Base-by-base conservation (phyloP, 345 rosid species). In the Rhodamnia rubescens region DNA sequence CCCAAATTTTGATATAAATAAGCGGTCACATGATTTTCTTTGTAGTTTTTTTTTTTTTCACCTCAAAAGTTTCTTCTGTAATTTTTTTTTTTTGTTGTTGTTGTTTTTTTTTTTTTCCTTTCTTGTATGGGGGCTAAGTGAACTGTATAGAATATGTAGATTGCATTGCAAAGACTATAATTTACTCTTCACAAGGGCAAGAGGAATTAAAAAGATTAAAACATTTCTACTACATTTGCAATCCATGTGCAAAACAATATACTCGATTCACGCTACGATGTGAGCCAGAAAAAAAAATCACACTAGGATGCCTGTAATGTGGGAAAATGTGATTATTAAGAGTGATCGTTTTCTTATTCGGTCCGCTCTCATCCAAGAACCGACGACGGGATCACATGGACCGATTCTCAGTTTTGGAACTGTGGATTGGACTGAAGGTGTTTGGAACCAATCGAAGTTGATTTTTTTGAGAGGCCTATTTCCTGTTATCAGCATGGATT, bases 231-330 rank as follows among this genome's bases (percentile, higher is more conserved):
- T 20, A 0, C 6, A 8, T 69, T 32, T 20, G 5, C 12, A 18
- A 69, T 69, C 7, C 26, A 61, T 10, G 0, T 69, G 36, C 13
- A 18, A 1, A 69, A 69, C 1, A 36, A 36, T 69, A 36, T 8
- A 32, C 13, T 18, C 7, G 3, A 5, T 8, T 36, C 80, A 36
- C 4, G 6, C 12, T 2, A 18, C 0, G 24, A 32, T 4, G 12
- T 8, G 50, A 47, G 2, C 1, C 11, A 49, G 1, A 44, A 6
- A 6, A 6, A 44, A 0, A 6, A 2, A 16, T 69, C 78, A 32
- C 1, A 4, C 13, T 2, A 18, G 1, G 13, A 69, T 4, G 21
- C 0, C 2, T 18, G 11, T 5, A 18, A 69, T 2, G 47, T 0
- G 7, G 44, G 47, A 18, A 69, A 69, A 32, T 18, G 47, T 0